Conservation (phyloP, 108 stramenopile species). For the Pinguiococcus pyrenoidosus region DNA sequence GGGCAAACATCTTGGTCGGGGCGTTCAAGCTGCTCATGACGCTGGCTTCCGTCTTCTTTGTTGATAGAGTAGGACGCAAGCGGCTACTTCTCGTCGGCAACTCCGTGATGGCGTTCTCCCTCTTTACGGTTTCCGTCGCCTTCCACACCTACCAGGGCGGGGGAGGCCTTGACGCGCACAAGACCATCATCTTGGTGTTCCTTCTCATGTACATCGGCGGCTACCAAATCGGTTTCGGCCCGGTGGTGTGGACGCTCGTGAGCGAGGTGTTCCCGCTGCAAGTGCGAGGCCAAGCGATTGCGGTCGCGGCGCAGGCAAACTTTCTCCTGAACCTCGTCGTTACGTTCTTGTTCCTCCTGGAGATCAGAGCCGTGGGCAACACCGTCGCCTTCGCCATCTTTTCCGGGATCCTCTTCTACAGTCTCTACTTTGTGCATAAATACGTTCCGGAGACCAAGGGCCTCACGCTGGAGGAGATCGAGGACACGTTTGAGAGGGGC, state of each 20-base stretch:
- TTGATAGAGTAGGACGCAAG: constrained; percentile 37
- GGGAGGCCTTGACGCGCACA: too few relatives aligned
- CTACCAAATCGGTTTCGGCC: constrained; percentile 39
- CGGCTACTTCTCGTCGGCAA: constrained; percentile 38
- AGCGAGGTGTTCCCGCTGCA: constrained; percentile 31
- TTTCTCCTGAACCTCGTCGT: constrained; percentile 27
- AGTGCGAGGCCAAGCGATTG: constrained; percentile 32
- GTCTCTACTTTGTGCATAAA: constrained; percentile 21
- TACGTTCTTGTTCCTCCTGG: constrained; percentile 20
- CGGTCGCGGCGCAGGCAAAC: constrained; percentile 30
- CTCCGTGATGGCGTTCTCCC: constrained; percentile 40
- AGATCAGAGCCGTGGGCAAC: constrained; percentile 21
- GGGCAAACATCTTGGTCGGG: constrained; percentile 44
- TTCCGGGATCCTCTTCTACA: constrained; percentile 4
- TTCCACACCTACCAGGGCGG: too few relatives aligned
- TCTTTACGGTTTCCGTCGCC: constrained; percentile 21
- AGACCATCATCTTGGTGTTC: constrained; percentile 13
- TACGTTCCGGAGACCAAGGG: constrained; percentile 40
- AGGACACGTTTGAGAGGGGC: too few relatives aligned
- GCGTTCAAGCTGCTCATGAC: constrained; percentile 55
- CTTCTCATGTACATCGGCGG: constrained; percentile 37
- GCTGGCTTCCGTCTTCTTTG: constrained; percentile 31
- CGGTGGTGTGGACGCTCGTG: constrained; percentile 28
- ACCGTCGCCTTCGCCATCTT: constrained; percentile 24
- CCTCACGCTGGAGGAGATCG: constrained; percentile 30